Percentiles rank a stretch among this genome's conserved stretches.
Conservation (phyloP, 2,329 filamentous ascomycete species). For the Allantophomopsis lycopodina region DNA sequence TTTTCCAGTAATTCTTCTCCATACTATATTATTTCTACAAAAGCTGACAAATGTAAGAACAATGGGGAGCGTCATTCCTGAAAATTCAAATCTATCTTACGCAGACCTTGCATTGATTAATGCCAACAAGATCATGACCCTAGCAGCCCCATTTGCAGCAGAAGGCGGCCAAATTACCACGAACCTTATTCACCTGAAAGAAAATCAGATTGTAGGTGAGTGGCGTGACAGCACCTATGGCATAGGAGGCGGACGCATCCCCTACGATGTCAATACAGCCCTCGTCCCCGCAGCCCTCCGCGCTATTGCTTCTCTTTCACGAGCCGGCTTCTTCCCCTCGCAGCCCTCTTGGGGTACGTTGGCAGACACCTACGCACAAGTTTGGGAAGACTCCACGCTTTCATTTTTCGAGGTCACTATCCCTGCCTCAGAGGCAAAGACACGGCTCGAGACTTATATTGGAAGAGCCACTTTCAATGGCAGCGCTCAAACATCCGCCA, state of each 20-base stretch:
- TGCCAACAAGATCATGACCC: slow-evolving; percentile 42
- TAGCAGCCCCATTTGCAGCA: slow-evolving; percentile 36
- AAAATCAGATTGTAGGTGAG: slow-evolving; percentile 39
- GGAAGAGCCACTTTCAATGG: slow-evolving; percentile 27
- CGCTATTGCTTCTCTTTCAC: slow-evolving; percentile 37
- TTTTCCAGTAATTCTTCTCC: slow-evolving; percentile 16
- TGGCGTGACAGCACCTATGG: slow-evolving; percentile 50
- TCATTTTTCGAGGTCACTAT: slow-evolving; percentile 38
- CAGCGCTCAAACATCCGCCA: slow-evolving; percentile 24
- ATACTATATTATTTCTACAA: slow-evolving; percentile 6
- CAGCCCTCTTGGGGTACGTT: slow-evolving; percentile 29
- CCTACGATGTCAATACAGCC: slow-evolving; percentile 51
- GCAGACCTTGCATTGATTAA: slow-evolving; percentile 33
- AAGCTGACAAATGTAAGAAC: slow-evolving; percentile 16
- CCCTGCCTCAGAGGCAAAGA: slow-evolving; percentile 25
- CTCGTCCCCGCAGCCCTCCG: slow-evolving; percentile 46
- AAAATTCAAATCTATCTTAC: slow-evolving; percentile 39
- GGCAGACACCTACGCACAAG: slow-evolving; percentile 35
- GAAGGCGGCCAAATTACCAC: slow-evolving; percentile 28
- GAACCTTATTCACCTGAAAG: slow-evolving; percentile 44
- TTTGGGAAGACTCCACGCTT: slow-evolving; percentile 49
- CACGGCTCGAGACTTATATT: slow-evolving; percentile 33
- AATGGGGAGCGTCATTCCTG: slow-evolving; percentile 31
- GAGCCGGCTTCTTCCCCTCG: slow-evolving; percentile 33
- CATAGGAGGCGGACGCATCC: slow-evolving; percentile 46